Conservation (phyloP, 1,139 yeast genomes). For the Meyerozyma elateridarum region DNA sequence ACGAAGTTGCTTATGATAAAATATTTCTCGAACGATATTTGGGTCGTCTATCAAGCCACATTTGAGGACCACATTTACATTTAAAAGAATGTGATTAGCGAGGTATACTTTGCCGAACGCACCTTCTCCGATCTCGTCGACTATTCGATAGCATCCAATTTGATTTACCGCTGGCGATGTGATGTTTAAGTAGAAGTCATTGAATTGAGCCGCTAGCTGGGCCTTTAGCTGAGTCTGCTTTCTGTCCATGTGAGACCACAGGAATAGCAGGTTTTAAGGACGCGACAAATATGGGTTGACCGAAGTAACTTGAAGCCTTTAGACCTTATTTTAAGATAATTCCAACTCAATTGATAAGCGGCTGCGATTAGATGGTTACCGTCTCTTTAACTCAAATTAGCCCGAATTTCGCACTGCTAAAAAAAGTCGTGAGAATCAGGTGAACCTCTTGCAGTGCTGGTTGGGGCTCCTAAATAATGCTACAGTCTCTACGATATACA, state of each 20-base stretch:
- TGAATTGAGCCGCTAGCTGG: slow-evolving; percentile 59
- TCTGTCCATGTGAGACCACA: slow-evolving; percentile 14
- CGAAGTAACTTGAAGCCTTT: slow-evolving; percentile 2
- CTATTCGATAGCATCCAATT: slow-evolving; percentile 73
- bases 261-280: slow-evolving; percentile 1
- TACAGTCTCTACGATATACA: too few species aligned
- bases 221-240: slow-evolving; percentile 24
- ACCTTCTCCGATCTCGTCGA: slow-evolving; percentile 79
- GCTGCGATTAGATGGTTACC: background rate
- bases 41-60: slow-evolving; percentile 82
- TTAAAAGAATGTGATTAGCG: slow-evolving; percentile 71
- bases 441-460: too few species aligned
- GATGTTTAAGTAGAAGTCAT: slow-evolving; percentile 53
- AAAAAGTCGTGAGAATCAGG: too few species aligned
- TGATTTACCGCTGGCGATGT: slow-evolving; percentile 49
- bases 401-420: too few species aligned
- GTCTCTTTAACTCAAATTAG: too few species aligned
- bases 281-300: slow-evolving; percentile 1
- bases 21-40: slow-evolving; percentile 87
- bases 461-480: too few species aligned
- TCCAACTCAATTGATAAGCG: too few species aligned
- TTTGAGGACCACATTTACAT: slow-evolving; percentile 76
- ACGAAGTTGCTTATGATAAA: slow-evolving; percentile 77
- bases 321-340: background rate
- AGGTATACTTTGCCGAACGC: slow-evolving; percentile 89